Evolutionary conservation across 192 early-diverging fungal genomes (phyloP), one percentile per base, ranked within the genome.

Genomic region (Borealophlyctis nickersoniae): DNA sequence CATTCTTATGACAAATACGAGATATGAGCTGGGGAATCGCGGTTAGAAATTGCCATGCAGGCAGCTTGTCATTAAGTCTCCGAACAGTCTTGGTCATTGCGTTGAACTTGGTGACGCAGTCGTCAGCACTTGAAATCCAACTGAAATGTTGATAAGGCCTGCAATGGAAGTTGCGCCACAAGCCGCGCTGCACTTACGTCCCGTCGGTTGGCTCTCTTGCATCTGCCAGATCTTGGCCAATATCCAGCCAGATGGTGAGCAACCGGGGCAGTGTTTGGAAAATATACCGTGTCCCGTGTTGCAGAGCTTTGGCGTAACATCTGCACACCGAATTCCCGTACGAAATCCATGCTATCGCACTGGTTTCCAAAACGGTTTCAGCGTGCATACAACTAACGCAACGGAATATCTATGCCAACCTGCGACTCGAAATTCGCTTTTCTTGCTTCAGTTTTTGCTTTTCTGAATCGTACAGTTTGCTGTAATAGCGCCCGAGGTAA

Each of bases 21-120:
- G 92, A 93, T n/a, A 88, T 82, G 33, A 95, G 79, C 74, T 95
- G 93, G 13, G 92, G 87, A 35, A 95, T 80, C 2, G 89, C 89
- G 0, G 88, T 88, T 36, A 94, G 58, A 53, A 93, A 91, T 59
- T 86, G 71, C 65, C 86, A 89, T 16, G 84, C 74, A 1, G 88
- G 90, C 33, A 88, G 69, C 3, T 77, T 76, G 48, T 79, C 76
- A 16, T 77, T 73, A 63, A 89, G 36, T 31, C 81, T 81, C 9
- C 65, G 54, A 28, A 90, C 68, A 13, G 79, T n/a, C 14, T 72
- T 65, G 65, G 80, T 82, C 13, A 84, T 77, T 3, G 73, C 52
- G 49, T 76, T 71, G 72, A 87, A 85, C 71, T 62, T 69, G 63
- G 72, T 63, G 49, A 81, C 63, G 52, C 77, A 30, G 48, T 81